Percentiles rank a stretch among this genome's conserved stretches.
phyloP scores from a whole-genome alignment of 441 rosid genomes.

The Isatis lusitanica region DNA sequence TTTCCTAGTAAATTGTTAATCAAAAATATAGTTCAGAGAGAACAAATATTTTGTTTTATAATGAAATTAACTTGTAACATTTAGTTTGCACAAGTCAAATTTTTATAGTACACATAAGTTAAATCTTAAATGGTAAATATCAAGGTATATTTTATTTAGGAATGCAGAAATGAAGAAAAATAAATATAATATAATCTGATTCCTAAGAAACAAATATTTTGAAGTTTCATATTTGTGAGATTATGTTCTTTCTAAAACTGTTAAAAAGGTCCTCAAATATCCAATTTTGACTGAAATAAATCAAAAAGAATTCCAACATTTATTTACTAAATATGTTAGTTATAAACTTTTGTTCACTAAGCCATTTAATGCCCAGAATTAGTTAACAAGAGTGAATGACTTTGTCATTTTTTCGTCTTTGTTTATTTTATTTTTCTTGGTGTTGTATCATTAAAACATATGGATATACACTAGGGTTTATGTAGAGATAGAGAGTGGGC shows the following conservation, averaged over 20 bases:
- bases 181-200: background rate
- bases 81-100: background rate
- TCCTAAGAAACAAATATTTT: background rate
- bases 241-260: background rate
- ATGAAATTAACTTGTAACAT: background rate
- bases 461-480: background rate
- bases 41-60: too few relatives aligned
- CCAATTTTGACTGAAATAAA: too few relatives aligned
- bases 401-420: too few relatives aligned
- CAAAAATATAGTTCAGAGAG: background rate
- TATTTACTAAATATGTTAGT: too few relatives aligned
- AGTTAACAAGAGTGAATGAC: too few relatives aligned
- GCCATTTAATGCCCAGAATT: too few relatives aligned
- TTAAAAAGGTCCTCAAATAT: too few relatives aligned
- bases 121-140: background rate
- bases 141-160: background rate
- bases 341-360: too few relatives aligned
- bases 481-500: background rate
- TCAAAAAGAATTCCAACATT: too few relatives aligned
- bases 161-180: background rate
- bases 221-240: background rate
- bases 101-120: slow-evolving; percentile 12
- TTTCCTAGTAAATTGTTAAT: background rate
- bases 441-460: background rate
- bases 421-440: too few relatives aligned